phyloP scores from a whole-genome alignment of 805 yeast genomes.

The Saccharomycopsis microspora region DNA sequence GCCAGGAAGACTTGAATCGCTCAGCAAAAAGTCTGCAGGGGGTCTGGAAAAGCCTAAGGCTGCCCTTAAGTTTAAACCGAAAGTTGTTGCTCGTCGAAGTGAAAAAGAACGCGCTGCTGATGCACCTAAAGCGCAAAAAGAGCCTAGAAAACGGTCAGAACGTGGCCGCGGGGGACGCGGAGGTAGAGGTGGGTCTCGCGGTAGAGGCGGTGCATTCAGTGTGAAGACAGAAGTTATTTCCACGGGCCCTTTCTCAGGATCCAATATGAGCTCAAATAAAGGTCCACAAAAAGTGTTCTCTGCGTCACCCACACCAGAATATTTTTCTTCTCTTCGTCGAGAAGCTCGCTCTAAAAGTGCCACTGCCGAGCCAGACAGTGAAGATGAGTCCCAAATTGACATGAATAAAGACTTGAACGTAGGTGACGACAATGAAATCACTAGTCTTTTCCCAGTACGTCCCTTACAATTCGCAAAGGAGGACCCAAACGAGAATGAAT shows the following conservation, averaged over 20 bases:
- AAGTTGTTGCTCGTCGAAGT: constrained; percentile 72
- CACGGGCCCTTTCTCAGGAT: constrained; percentile 54
- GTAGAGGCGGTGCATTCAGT: constrained; percentile 31
- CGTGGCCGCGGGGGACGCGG: constrained; percentile 16
- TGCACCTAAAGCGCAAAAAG: constrained; percentile 35
- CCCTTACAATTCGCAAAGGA: constrained; percentile 27
- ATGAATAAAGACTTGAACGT: constrained; percentile 32
- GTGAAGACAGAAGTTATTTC: constrained; percentile 51
- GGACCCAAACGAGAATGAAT: constrained; percentile 13
- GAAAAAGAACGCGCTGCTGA: constrained; percentile 75
- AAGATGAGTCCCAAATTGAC: constrained; percentile 27
- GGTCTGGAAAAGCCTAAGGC: neutral
- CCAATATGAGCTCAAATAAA: neutral
- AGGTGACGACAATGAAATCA: constrained; percentile 27
- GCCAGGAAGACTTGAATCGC: constrained; percentile 6
- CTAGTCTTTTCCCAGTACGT: constrained; percentile 31
- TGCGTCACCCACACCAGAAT: constrained; percentile 26
- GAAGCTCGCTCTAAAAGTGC: constrained; percentile 11
- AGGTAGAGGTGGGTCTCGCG: constrained; percentile 26
- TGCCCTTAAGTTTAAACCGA: constrained; percentile 69
- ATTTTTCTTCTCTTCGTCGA: constrained; percentile 15
- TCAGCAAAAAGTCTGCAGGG: constrained; percentile 2
- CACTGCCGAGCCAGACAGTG: constrained; percentile 17
- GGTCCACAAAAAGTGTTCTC: constrained; percentile 5
- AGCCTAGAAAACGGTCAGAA: neutral